Evolutionary conservation across 1,139 yeast genomes (phyloP), one percentile per base, ranked within the genome.

Genomic region (Chernovozyma sophiae-reginae): DNA sequence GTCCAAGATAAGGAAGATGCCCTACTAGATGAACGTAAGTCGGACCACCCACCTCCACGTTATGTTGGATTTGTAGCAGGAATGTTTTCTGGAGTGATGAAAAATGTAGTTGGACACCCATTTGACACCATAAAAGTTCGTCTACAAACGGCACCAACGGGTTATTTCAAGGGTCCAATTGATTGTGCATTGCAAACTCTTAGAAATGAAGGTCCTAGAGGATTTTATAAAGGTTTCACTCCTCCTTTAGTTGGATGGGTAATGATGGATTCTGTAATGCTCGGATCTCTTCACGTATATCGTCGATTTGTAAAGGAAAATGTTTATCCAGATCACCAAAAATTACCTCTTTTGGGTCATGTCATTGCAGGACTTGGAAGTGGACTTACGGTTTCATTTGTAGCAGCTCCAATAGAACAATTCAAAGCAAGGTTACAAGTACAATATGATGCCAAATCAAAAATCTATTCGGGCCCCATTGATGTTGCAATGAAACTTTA

Each of bases 211-310:
- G 96, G 96, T 3, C 46, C 80, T 3, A 61, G 69, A 20, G 96
- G 95, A 0, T 76, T 87, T 37, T 87, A 86, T 55, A 79, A 87
- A 50, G 96, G 96, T 0, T 87, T 89, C 46, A 86, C 96, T 0
- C 96, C 96, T 6, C 96, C 96, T 1, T 65, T 89, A 45, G 77
- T 86, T 13, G 97, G 96, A 0, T 89, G 96, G 96, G 87, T 89
- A 49, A 62, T 85, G 42, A 87, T 89, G 96, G 97, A 89, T 55
- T 77, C 86, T 15, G 89, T 74, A 43, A 85, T 89, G 90, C 68
- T 89, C 45, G 96, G 96, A 1, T 82, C 94, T 10, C 65, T 87
- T 38, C 94, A 86, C 49, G 75, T 82, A 42, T 89, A 89, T 56
- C 65, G 94, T 46, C 62, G 86, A 43, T 59, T 79, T 25, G 68